A percentile compares a stretch with the other conserved stretches of the same genome.
phyloP scores from a whole-genome alignment of 495 filamentous ascomycete species.

The Wilcoxina mikolae region DNA sequence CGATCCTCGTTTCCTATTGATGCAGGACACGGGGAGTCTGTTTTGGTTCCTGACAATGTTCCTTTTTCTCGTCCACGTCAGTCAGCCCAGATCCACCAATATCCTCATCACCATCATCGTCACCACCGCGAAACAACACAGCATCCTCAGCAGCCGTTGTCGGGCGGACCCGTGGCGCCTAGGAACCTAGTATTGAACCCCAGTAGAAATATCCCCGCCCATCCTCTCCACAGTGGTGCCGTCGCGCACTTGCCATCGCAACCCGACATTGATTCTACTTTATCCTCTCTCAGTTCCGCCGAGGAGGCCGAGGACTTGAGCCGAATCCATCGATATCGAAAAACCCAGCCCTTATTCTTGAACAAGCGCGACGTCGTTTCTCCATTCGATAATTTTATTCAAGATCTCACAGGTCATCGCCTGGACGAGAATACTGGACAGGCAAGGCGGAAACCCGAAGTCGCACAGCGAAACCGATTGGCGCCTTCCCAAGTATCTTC shows the following conservation, averaged over 20 bases:
- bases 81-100: not conserved
- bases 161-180: conserved; percentile 1
- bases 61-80: conserved; percentile 6
- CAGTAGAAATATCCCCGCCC: conserved; percentile 5
- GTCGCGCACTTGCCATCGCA: not conserved
- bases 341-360: not conserved
- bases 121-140: conserved; percentile 3
- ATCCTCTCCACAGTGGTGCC: not conserved
- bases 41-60: conserved; percentile 3
- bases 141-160: not conserved
- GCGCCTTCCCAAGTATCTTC: not conserved
- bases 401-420: not conserved
- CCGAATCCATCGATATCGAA: not conserved
- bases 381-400: not conserved
- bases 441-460: not conserved
- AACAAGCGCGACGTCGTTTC: not conserved
- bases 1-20: conserved; percentile 1
- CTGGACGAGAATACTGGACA: not conserved
- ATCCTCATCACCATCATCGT: not conserved
- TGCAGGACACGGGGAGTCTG: conserved; percentile 2
- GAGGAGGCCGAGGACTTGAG: not conserved
- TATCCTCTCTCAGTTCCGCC: conserved; percentile 1
- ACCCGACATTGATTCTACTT: conserved; percentile 4
- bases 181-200: not conserved
- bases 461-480: not conserved